Conservation (phyloP, 345 rosid genomes). For the Pelargonium nanum region DNA sequence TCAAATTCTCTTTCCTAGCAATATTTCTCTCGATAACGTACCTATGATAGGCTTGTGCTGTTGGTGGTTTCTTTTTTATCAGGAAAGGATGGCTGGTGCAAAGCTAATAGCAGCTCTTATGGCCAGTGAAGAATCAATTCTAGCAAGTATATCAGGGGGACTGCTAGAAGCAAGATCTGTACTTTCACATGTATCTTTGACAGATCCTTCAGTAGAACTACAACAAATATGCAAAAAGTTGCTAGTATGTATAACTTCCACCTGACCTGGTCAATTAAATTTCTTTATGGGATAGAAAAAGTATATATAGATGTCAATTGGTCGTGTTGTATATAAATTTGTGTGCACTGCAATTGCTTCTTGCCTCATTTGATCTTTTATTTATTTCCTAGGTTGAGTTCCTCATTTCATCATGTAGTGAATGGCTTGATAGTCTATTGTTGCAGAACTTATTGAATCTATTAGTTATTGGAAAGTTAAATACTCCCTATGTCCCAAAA, state of each 20-base stretch:
- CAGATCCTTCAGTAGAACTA: conserved; percentile 50
- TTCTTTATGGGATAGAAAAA: background rate
- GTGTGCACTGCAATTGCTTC: background rate
- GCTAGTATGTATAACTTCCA: conserved; percentile 41
- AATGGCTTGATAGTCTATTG: too few relatives aligned
- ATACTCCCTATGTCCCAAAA: too few relatives aligned
- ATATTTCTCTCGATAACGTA: background rate
- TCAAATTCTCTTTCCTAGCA: background rate
- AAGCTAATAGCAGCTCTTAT: conserved; percentile 78
- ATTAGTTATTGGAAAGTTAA: too few relatives aligned
- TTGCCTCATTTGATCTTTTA: background rate
- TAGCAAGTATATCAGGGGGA: conserved; percentile 57
- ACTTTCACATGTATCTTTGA: conserved; percentile 34
- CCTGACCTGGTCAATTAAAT: conserved; percentile 12
- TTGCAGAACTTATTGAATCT: too few relatives aligned
- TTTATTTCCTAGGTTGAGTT: background rate
- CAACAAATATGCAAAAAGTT: conserved; percentile 49
- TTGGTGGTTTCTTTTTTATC: conserved; percentile 10
- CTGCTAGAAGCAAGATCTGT: conserved; percentile 61
- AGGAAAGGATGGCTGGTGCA: conserved; percentile 80
- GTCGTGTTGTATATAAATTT: background rate
- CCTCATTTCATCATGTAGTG: too few relatives aligned
- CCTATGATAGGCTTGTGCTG: conserved; percentile 1
- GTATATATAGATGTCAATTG: background rate
- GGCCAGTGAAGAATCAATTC: conserved; percentile 64